phyloP scores from a whole-genome alignment of 176 grass and related monocot species.

The Hordeum marinum region DNA sequence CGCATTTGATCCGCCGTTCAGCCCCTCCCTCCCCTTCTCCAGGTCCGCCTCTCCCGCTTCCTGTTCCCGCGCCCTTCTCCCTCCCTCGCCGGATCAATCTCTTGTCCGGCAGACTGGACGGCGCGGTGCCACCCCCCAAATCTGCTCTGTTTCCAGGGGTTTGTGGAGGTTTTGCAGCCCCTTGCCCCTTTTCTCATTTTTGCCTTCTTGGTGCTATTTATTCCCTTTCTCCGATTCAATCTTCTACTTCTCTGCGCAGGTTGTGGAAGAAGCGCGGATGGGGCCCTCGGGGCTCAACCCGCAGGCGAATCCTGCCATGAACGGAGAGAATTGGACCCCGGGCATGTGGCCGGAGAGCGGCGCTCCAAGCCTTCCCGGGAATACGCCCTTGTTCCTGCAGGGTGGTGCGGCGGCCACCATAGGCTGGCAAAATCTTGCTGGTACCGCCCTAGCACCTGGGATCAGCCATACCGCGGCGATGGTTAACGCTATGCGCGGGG shows the following conservation, averaged over 20 bases:
- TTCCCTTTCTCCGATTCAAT: not conserved
- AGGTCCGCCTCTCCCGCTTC: not conserved
- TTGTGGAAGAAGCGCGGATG: slow-evolving; percentile 13
- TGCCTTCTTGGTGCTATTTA: not conserved
- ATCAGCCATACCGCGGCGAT: not conserved
- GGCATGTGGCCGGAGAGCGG: slow-evolving; percentile 15
- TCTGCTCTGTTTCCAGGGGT: not conserved
- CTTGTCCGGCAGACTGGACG: not conserved
- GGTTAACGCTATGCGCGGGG: slow-evolving; percentile 9
- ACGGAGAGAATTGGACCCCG: not conserved
- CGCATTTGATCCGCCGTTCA: not conserved
- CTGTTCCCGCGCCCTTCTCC: not conserved
- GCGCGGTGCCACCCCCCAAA: not conserved
- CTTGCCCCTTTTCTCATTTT: not conserved
- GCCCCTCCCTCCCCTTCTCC: not conserved
- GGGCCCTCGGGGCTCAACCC: slow-evolving; percentile 15
- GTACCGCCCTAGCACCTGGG: not conserved
- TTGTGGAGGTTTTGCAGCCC: slow-evolving; percentile 18
- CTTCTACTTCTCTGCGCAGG: slow-evolving; percentile 15
- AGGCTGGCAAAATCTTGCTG: slow-evolving; percentile 7
- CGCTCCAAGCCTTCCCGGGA: not conserved
- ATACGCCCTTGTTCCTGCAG: not conserved
- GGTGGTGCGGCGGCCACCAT: not conserved
- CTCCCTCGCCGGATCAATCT: not conserved
- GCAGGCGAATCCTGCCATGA: slow-evolving; percentile 11